Conservation (phyloP, 2,329 filamentous ascomycete species). For the Gliomastix tumulicola region DNA sequence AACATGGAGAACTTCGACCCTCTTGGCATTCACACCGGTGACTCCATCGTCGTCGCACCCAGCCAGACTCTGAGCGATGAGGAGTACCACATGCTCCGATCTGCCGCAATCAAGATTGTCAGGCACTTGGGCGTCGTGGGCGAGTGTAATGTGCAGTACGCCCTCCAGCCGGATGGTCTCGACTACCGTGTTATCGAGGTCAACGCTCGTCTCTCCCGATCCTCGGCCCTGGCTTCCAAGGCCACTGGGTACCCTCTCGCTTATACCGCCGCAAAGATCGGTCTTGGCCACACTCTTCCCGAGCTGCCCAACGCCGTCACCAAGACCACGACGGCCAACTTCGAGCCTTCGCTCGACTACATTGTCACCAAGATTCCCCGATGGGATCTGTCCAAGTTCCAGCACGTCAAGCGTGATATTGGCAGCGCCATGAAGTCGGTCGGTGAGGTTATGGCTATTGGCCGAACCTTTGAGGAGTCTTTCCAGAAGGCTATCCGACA, state of each 20-base stretch:
- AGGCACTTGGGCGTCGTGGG: conserved; percentile 94
- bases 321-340: conserved; percentile 97
- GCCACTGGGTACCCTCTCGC: conserved; percentile 95
- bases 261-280: conserved; percentile 97
- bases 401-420: conserved; percentile 96
- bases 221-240: conserved; percentile 94
- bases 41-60: conserved; percentile 96
- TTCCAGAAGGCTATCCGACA: conserved; percentile 98
- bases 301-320: conserved; percentile 97
- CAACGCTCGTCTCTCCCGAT: conserved; percentile 96
- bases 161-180: conserved; percentile 89
- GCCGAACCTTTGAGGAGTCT: conserved; percentile 95
- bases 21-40: conserved; percentile 93
- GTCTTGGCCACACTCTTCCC: conserved; percentile 87
- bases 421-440: conserved; percentile 99
- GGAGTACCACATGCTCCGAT: conserved; percentile 99
- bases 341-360: conserved; percentile 95
- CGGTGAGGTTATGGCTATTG: conserved; percentile 98
- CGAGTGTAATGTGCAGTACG: conserved; percentile 98
- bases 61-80: conserved; percentile 96
- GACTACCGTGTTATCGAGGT: conserved; percentile 99
- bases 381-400: conserved; percentile 98
- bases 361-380: conserved; percentile 98
- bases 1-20: conserved; percentile 85
- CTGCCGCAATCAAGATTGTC: conserved; percentile 96